Base-by-base conservation (phyloP, 1,284 basidiomycete species). In the Marasmius tenuissimus region DNA sequence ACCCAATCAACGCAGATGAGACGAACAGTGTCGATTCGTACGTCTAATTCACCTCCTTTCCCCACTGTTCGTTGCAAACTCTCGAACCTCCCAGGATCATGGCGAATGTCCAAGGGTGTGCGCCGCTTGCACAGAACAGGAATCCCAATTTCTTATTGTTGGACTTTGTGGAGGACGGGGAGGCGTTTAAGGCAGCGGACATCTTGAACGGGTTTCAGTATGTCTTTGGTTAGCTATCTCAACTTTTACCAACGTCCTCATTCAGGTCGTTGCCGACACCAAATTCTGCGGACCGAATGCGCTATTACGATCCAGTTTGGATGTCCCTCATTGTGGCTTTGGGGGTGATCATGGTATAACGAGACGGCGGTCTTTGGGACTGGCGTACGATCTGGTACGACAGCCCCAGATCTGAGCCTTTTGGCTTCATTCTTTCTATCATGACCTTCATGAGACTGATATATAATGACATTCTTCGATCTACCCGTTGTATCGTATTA, bases 71-170 rank as follows among this genome's bases (percentile, higher is more conserved):
- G 10, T 12, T 54, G 12, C 9, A 53, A 20, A 20, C 50, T 10
- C 10, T 27, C 14, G 33, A 40, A 39, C 11, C 11, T 56, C 3
- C 16, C 54, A 79, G 78, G 18, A 78, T 80, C 56, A 12, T 75
- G 6, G 75, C 73, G 14, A 71, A 79, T 63, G 73, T 75, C 1
- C 72, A 71, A 33, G 74, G 75, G 0, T 81, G 80, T 63, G 70
- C 70, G 39, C 73, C 70, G 6, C 68, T 80, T 37, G 72, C 72
- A 0, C 73, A 65, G 9, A 72, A 72, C 4, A 69, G 73, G n/a
- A 70, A 73, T 5, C 78, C 80, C 0, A 77, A 76, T 61, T 81
- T 81, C 65, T 71, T 81, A 42, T 69, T 81, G 48, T 69, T 80
- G 22, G 79, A 80, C 67, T 81, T 72, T 40, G 74, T 77, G 34